Conservation (phyloP, 192 early-diverging fungal species). For the Coemansia sp. region DNA sequence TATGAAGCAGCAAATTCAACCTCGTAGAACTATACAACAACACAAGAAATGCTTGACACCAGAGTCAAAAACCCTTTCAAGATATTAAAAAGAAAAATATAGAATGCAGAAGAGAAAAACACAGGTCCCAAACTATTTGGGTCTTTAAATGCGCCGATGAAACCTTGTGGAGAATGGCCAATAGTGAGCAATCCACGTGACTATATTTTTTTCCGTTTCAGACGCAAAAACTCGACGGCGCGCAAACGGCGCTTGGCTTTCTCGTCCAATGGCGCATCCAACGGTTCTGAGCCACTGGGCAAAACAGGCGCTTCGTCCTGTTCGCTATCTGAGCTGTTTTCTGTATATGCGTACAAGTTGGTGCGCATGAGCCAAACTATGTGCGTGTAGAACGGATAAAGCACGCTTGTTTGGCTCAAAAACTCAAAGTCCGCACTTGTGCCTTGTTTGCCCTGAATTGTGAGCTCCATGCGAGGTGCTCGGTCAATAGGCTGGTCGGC, state of each 20-base stretch:
- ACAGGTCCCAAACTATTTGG: no score
- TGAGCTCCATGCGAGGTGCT: conserved; percentile 64
- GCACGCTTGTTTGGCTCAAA: conserved; percentile 55
- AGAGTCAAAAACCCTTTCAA: neutral
- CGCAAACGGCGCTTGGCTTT: conserved; percentile 34
- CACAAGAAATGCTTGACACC: no score
- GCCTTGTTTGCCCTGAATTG: conserved; percentile 72
- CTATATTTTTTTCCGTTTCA: conserved; percentile 10
- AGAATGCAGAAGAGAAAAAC: neutral
- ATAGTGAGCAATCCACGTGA: neutral
- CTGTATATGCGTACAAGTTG: conserved; percentile 58
- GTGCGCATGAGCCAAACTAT: conserved; percentile 62
- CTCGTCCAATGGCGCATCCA: conserved; percentile 18
- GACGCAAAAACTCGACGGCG: conserved; percentile 23
- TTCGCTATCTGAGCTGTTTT: conserved; percentile 13
- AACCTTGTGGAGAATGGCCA: neutral
- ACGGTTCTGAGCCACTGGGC: conserved; percentile 11
- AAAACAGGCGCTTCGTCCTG: conserved; percentile 8
- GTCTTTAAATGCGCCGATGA: neutral
- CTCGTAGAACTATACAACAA: no score
- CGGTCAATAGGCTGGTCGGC: conserved; percentile 47
- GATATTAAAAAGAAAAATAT: neutral
- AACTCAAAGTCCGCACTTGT: conserved; percentile 73
- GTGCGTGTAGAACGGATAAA: conserved; percentile 76
- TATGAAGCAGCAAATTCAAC: neutral